A percentile compares a stretch with the other conserved stretches of the same genome.
Evolutionary conservation across 176 grass and related monocot genomes (phyloP).

Genomic region (Musa beccarii): DNA sequence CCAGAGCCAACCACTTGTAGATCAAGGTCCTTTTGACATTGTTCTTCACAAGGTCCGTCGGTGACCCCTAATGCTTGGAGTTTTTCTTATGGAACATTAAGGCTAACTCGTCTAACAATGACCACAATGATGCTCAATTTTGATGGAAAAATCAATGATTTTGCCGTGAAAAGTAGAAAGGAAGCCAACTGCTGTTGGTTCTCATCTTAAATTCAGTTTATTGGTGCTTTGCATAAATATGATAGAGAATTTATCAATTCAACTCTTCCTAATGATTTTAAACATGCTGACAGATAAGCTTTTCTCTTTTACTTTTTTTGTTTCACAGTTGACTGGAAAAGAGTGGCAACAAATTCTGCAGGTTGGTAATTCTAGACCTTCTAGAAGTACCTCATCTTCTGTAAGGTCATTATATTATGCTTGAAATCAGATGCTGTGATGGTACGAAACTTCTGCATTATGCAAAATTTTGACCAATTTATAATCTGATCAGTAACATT

Average conservation of each 20-base stretch:
- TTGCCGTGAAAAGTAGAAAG: not conserved
- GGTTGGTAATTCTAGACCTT: slow-evolving; percentile 31
- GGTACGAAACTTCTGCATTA: not conserved
- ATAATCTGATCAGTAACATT: slow-evolving; percentile 3
- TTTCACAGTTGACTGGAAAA: slow-evolving; percentile 55
- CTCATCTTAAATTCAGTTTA: slow-evolving; percentile 3
- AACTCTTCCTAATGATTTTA: not conserved
- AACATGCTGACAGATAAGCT: slow-evolving; percentile 13
- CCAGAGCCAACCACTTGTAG: slow-evolving; percentile 41
- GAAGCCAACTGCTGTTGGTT: not conserved
- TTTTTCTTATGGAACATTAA: not conserved
- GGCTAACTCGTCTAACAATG: not conserved
- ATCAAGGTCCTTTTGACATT: slow-evolving; percentile 96
- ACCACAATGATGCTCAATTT: not conserved
- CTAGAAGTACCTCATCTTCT: not conserved
- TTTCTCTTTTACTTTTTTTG: slow-evolving; percentile 9
- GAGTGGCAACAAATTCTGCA: slow-evolving; percentile 81
- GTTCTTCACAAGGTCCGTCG: slow-evolving; percentile 82
- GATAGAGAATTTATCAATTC: not conserved
- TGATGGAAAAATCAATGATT: not conserved
- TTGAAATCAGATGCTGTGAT: not conserved
- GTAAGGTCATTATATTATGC: not conserved
- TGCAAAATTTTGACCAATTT: not conserved
- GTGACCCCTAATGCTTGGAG: not conserved
- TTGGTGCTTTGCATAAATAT: not conserved